Base-by-base conservation (phyloP, 2,329 filamentous ascomycete species). In the Acrodontium crateriforme region DNA sequence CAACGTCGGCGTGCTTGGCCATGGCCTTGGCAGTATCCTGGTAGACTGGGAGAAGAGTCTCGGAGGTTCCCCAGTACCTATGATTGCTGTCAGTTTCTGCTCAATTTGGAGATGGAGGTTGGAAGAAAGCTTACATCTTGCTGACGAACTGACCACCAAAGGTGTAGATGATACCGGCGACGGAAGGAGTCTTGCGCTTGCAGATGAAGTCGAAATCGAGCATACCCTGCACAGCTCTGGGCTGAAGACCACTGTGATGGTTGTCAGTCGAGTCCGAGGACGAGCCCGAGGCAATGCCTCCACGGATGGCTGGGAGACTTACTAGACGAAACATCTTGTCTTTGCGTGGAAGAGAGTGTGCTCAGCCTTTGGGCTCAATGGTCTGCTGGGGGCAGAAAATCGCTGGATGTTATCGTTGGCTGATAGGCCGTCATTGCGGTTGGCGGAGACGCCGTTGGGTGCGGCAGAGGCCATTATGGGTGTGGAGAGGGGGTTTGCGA, bases 171-270 rank as follows among this genome's bases (percentile, higher is more conserved):
- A 98, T 95, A 57, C 85, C 89, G 44, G 89, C 89, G 34, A 98
- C 89, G 34, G 89, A 98, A 41, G 89, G 89, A 36, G 81, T 91
- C 56, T 76, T 72, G 53, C 89, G 82, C 76, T 95, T 95, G 84
- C 89, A 98, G 67, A 98, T 98, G 73, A 95, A 98, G 71, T 98
- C 89, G 60, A 98, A 98, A 63, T 98, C 89, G 58, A 98, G 80
- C 63, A 67, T 67, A 40, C 64, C 64, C 58, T 67, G 63, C 28
- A 67, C 63, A 31, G 63, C 63, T 49, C 85, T 77, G 54, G 89
- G 87, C 68, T 98, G 89, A 55, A 98, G 82, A 60, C 89, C 89
- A 66, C 71, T 75, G 49, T 27, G 8, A 18, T 26, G 19, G 19
- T 24, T 46, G 41, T 59, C 36, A 58, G 52, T 26, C 20, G 20